Conservation (phyloP, 1,284 basidiomycete genomes). For the Cystobasidium pallidum region DNA sequence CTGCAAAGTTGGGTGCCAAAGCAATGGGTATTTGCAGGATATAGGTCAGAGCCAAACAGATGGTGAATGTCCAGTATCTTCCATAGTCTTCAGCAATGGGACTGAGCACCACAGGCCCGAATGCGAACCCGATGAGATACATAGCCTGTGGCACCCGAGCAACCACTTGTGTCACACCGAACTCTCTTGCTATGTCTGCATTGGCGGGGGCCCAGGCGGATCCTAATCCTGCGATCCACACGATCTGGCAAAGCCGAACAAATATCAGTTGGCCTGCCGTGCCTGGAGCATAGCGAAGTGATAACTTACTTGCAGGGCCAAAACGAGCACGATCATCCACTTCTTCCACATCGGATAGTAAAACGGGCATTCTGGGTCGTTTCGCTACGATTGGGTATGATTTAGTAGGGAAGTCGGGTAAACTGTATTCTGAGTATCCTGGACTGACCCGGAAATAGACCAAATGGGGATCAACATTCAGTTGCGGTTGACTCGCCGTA, state of each 20-base stretch:
- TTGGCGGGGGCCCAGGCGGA: conserved; percentile 41
- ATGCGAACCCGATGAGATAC: conserved; percentile 44
- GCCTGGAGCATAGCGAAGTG: not conserved
- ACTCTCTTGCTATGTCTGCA: conserved; percentile 31
- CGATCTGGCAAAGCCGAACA: too few species aligned
- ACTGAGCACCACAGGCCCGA: conserved; percentile 39
- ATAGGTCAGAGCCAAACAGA: conserved; percentile 52
- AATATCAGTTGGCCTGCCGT: too few species aligned
- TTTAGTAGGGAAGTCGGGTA: not conserved
- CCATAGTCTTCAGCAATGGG: conserved; percentile 56
- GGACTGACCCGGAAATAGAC: conserved; percentile 38
- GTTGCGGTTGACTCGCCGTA: not conserved
- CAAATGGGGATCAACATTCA: conserved; percentile 26
- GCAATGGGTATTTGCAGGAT: conserved; percentile 49
- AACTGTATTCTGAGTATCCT: too few species aligned
- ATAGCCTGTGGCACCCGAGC: conserved; percentile 39
- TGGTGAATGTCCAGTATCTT: conserved; percentile 52
- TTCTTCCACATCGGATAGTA: conserved; percentile 38
- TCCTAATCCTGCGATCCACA: conserved; percentile 22
- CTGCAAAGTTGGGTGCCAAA: conserved; percentile 51
- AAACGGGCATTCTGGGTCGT: conserved; percentile 45
- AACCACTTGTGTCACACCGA: conserved; percentile 25
- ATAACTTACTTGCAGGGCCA: conserved; percentile 25
- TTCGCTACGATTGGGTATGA: conserved; percentile 4
- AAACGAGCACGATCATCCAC: conserved; percentile 41